Percentiles rank a stretch among this genome's conserved stretches.
These are phyloP conservation scores for Colletotrichum chrysophilum DNA, from an alignment of 2,329 filamentous ascomycete species.

Conservation along the genomic window DNA sequence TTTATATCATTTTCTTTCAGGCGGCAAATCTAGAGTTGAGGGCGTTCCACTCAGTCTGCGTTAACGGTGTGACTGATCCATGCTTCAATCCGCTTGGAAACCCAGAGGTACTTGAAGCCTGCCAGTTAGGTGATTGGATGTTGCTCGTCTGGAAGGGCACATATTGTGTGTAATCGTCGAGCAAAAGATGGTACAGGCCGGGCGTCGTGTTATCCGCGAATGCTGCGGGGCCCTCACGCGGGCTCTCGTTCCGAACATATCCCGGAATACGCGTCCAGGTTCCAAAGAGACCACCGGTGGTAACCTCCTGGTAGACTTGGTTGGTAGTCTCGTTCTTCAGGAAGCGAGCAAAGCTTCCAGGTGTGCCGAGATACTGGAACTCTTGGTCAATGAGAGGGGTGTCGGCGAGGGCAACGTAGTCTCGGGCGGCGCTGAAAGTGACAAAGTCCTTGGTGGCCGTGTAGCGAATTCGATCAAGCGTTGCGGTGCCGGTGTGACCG, in stretches of 20 bases:
- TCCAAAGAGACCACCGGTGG: constrained; percentile 50
- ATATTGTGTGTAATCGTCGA: constrained; percentile 51
- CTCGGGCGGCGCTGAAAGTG: constrained; percentile 48
- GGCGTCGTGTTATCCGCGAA: constrained; percentile 40
- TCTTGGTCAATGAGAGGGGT: constrained; percentile 56
- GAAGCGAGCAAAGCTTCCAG: constrained; percentile 49
- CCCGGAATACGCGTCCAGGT: constrained; percentile 47
- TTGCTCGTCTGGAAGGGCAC: constrained; percentile 47
- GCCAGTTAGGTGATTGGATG: constrained; percentile 42
- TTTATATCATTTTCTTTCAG: neutral
- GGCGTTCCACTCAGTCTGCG: constrained; percentile 43
- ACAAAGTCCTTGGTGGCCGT: constrained; percentile 56
- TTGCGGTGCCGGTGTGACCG: constrained; percentile 46
- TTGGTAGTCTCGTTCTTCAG: constrained; percentile 55
- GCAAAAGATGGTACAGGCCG: constrained; percentile 42
- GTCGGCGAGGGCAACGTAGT: constrained; percentile 45
- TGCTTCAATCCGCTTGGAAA: constrained; percentile 53
- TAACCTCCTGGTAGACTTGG: constrained; percentile 53
- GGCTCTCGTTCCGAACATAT: constrained; percentile 34
- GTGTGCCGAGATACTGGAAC: constrained; percentile 46
- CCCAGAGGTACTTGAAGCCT: constrained; percentile 35
- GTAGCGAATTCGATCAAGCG: constrained; percentile 49
- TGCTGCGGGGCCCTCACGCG: constrained; percentile 41
- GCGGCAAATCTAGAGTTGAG: constrained; percentile 6
- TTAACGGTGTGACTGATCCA: constrained; percentile 50